Percentiles rank a stretch among this genome's conserved stretches.
These are phyloP conservation scores for Sesbania bispinosa DNA, from an alignment of 306 rosid genomes.

Conservation along the genomic window DNA sequence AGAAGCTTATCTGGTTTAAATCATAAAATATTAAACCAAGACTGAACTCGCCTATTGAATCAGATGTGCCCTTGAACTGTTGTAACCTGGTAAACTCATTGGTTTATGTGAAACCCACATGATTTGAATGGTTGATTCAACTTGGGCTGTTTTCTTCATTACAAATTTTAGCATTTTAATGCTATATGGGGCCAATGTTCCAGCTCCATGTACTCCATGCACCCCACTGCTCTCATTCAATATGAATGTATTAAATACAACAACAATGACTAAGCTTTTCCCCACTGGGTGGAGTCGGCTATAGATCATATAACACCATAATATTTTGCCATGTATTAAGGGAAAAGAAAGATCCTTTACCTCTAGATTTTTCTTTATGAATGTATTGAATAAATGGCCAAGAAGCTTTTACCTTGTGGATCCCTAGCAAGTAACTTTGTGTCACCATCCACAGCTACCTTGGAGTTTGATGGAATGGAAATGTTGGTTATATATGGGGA, in stretches of 20 bases:
- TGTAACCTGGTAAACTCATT: not conserved
- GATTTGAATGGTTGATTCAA: not conserved
- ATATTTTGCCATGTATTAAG: too few species aligned
- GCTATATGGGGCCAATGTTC: not conserved
- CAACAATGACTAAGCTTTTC: too few species aligned
- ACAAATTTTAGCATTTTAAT: not conserved
- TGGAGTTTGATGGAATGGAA: not conserved
- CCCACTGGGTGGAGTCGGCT: too few species aligned
- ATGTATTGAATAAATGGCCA: not conserved
- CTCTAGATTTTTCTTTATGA: too few species aligned
- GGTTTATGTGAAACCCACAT: conserved; percentile 6
- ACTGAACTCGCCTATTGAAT: not conserved
- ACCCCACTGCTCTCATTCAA: not conserved
- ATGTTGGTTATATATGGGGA: not conserved
- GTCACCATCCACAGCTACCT: not conserved
- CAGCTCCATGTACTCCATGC: not conserved
- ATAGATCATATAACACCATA: too few species aligned
- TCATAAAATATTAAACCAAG: not conserved
- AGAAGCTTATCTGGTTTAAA: not conserved
- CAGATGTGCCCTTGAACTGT: not conserved
- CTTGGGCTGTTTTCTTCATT: not conserved
- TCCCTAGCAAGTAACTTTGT: not conserved
- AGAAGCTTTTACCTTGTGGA: not conserved
- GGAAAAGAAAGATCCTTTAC: too few species aligned
- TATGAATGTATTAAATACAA: not conserved